Evolutionary conservation across 768 basidiomycete genomes (phyloP), one percentile per base, ranked within the genome.

Genomic region (Lactarius evosmus): DNA sequence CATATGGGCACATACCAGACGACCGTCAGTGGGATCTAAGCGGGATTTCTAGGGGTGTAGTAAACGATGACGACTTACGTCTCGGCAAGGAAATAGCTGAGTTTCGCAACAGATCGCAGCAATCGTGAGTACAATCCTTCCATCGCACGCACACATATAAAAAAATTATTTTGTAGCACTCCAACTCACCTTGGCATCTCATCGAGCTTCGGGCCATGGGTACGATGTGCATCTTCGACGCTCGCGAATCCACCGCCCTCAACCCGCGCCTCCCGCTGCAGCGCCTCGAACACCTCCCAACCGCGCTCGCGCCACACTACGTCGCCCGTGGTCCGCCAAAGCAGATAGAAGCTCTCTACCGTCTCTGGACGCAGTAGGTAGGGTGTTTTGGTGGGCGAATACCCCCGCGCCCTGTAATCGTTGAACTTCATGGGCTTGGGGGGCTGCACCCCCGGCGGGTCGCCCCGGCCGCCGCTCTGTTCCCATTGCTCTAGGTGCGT

Each of bases 341-440:
- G n/a, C n/a, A n/a, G n/a, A n/a, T n/a, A n/a, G n/a, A n/a, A n/a
- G n/a, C n/a, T n/a, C n/a, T n/a, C 72, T 87, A 92, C 69, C 8
- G 91, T 83, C 89, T 92, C 68, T 1, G 90, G 90, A 29, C 90
- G 74, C 58, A 90, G 71, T 36, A 88, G 74, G 73, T 90, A 90
- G 25, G 67, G 78, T 7, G 73, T 54, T 61, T 78, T 80, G 58
- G 67, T 71, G 5, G 83, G 69, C 16, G 61, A 61, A 71, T 92
- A 92, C 69, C 91, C 90, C 65, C 82, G 38, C 17, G 40, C 27
- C n/a, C 36, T 14, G n/a, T n/a, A n/a, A 3, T 25, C 56, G 25
- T 60, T 32, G 11, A 46, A 9, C 16, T 32, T 12, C 29, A 30
- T 32, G 0, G 61, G 56, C 19, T 41, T 14, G 2, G 46, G 29